phyloP scores from a whole-genome alignment of 495 filamentous ascomycete species.

The Daldinia caldariorum region DNA sequence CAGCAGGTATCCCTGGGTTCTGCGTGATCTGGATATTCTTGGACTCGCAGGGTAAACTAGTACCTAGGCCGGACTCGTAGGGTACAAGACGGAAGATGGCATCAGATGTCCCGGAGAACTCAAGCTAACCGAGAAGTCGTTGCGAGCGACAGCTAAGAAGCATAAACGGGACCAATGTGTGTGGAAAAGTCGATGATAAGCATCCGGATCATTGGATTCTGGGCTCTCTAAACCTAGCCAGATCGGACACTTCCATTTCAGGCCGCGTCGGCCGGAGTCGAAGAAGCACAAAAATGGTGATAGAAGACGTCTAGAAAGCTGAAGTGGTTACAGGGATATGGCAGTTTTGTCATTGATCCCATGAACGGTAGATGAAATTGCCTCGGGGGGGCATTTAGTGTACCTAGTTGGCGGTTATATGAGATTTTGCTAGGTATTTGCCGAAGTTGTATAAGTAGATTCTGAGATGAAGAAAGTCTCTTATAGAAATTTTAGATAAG shows the following conservation, averaged over 20 bases:
- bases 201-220: constrained; percentile 10
- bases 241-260: constrained; percentile 19
- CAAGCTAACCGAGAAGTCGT: constrained; percentile 23
- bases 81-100: constrained; percentile 18
- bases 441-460: constrained; percentile 14
- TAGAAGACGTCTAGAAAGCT: constrained; percentile 30
- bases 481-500: background rate
- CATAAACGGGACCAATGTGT: constrained; percentile 27
- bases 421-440: constrained; percentile 3
- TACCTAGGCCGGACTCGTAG: constrained; percentile 15
- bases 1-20: constrained; percentile 11
- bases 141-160: constrained; percentile 25
- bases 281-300: constrained; percentile 19
- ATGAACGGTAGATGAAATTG: constrained; percentile 37
- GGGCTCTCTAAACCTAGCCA: constrained; percentile 14
- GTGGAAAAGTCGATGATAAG: constrained; percentile 16
- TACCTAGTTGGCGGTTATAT: constrained; percentile 12
- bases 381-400: background rate
- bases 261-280: constrained; percentile 11
- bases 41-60: constrained; percentile 16
- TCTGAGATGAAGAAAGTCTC: background rate
- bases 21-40: constrained; percentile 23
- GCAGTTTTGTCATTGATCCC: constrained; percentile 13
- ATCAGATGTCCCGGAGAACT: constrained; percentile 2
- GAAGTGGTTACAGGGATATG: constrained; percentile 25